These are phyloP conservation scores for Lodderomyces orthopsilosis DNA, from an alignment of 1,139 yeast species.

Conservation along the genomic window DNA sequence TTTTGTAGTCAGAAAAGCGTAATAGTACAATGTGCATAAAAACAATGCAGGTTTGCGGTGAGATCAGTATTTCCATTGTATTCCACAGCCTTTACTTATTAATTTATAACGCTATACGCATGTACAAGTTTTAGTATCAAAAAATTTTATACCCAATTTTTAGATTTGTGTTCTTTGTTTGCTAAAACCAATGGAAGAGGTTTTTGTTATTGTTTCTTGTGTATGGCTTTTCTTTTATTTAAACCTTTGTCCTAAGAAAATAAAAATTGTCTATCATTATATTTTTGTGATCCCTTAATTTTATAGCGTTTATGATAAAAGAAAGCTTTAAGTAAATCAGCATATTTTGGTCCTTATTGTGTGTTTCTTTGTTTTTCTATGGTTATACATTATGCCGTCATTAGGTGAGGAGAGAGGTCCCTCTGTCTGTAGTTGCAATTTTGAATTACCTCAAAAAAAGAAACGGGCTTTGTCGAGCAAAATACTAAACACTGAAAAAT, in stretches of 20 bases:
- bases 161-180: too few species aligned
- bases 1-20: too few species aligned
- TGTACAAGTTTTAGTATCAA: background rate
- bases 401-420: background rate
- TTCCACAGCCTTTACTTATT: background rate
- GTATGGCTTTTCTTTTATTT: too few species aligned
- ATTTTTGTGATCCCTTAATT: too few species aligned
- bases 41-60: background rate
- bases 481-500: background rate
- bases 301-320: too few species aligned
- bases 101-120: background rate
- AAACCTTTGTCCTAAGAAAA: background rate
- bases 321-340: background rate
- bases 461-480: background rate
- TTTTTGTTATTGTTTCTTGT: too few species aligned
- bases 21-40: background rate
- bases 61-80: background rate
- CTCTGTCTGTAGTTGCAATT: background rate
- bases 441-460: background rate
- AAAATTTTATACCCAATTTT: background rate
- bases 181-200: too few species aligned
- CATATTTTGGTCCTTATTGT: background rate
- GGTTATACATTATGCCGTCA: background rate
- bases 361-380: background rate
- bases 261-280: too few species aligned